Base-by-base conservation (phyloP, 495 filamentous ascomycete genomes). In the Lasiosphaeria miniovina region DNA sequence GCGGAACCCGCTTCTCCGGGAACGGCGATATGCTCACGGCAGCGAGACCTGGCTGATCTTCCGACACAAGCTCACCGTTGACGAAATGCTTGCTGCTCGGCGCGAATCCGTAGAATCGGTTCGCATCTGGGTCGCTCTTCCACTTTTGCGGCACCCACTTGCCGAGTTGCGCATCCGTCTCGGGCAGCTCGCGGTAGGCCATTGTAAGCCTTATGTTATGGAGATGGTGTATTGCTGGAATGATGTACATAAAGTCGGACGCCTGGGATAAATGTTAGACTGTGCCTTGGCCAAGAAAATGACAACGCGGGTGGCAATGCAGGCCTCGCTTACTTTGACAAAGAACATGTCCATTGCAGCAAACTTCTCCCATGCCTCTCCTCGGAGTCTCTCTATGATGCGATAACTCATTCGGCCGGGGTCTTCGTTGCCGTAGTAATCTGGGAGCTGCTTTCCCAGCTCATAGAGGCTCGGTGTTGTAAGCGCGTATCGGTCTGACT, bases 221-320 rank as follows among this genome's bases (percentile, higher is more conserved):
- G 17, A 91, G 80, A 69, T 91, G 89, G 49, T 83, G 83, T 56
- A 89, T 81, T 61, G 84, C 84, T 14, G 88, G 86, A 36, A 90
- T 81, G 40, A 88, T 82, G 65, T 82, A 84, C 78, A 88, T 83
- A 70, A 91, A 89, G 68, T 91, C 89, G 54, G 86, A 86, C 52
- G 88, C 81, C 84, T 88, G 59, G 33, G 8, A 32, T 24, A 32
- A 3, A 51, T 36, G 65, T 74, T 66, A 80, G 66, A 65, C 6
- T 43, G 14, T 51, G 36, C 49, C 24, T 24, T 24, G 24, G 24
- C 24, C 24, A 24, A 31, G 36, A 36, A 38, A 48, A 17, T 6
- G 17, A 55, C 9, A 1, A 33, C 5, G 38, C n/a, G 17, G 41
- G 33, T 31, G 32, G 36, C 17, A 12, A 9, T 8, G 49, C 0